Evolutionary conservation across 495 filamentous ascomycete species (phyloP), one percentile per base, ranked within the genome.

Genomic region (Hyphodiscus hymeniophilus): DNA sequence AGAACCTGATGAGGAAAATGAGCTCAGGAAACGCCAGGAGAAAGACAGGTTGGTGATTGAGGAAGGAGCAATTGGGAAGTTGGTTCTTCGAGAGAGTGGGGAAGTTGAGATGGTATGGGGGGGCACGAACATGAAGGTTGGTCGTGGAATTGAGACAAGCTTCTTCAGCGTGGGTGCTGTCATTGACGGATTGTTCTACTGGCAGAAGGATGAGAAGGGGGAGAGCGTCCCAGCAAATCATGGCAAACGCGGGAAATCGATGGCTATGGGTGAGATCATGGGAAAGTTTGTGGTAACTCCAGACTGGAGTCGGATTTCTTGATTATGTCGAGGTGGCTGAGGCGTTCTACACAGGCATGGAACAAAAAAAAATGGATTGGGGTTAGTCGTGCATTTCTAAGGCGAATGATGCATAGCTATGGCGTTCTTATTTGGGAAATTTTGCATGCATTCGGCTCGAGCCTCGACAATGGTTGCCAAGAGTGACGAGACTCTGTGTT

Each of bases 51-150:
- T 51, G 46, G 42, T 64, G 17, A n/a, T 54, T 47, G 42, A 61
- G 43, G 44, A 63, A 61, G 79, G 79, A n/a, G 67, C 58, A 45
- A 68, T 78, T 3, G 81, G 81, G 23, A 77, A 76, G 52, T 60
- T 85, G 26, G 62, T 75, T 24, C 70, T 85, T 16, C 71, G 76
- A 51, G 67, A 76, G 57, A 79, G 74, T 7, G 81, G 81, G 45
- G 71, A 69, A 33, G 71, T 73, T 1, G 75, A 79, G 45, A 57
- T 85, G 23, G 65, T 67, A 48, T 85, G 80, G 80, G 80, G 79
- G 13, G 78, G 79, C 4, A 67, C 63, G 33, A 65, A 47, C 31
- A 50, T 82, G 49, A 59, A 63, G 22, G 15, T 83, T 7, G 66
- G 64, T 3, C 52, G 63, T 1, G 68, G 67, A 12, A 68, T 64